phyloP scores from a whole-genome alignment of 1,284 basidiomycete genomes.

The Trametes hirsuta region DNA sequence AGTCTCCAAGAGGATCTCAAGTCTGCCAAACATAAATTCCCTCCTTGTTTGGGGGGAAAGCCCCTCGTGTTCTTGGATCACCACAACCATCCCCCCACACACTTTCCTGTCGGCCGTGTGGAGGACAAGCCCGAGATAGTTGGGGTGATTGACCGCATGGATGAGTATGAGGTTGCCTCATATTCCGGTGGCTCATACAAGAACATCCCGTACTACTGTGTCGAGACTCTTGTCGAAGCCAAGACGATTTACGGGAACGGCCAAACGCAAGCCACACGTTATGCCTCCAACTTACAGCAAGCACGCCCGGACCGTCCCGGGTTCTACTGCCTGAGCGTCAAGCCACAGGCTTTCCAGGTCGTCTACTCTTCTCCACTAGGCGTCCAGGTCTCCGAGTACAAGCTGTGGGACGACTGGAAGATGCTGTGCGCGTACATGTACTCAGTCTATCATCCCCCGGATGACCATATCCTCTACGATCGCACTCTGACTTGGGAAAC shows the following conservation, averaged over 20 bases:
- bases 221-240: slow-evolving; percentile 12
- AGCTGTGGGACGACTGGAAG: background rate
- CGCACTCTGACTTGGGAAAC: background rate
- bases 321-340: slow-evolving; percentile 7
- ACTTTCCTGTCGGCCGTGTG: background rate
- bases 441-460: slow-evolving; percentile 3
- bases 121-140: slow-evolving; percentile 4
- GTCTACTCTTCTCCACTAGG: slow-evolving; percentile 5
- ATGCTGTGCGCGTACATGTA: background rate
- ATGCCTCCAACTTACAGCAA: slow-evolving; percentile 8
- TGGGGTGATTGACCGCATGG: background rate
- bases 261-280: background rate
- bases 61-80: slow-evolving; percentile 11
- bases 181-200: background rate
- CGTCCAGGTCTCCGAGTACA: background rate
- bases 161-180: background rate
- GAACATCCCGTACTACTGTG: slow-evolving; percentile 5
- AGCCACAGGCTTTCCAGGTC: slow-evolving; percentile 10
- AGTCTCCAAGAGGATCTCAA: background rate
- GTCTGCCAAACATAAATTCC: background rate
- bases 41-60: too few relatives aligned
- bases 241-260: background rate
- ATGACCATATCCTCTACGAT: slow-evolving; percentile 4
- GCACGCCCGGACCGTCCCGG: slow-evolving; percentile 14
- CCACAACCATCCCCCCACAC: background rate